Evolutionary conservation across 2,329 filamentous ascomycete genomes (phyloP).

Genomic region (Cadophora sp.): DNA sequence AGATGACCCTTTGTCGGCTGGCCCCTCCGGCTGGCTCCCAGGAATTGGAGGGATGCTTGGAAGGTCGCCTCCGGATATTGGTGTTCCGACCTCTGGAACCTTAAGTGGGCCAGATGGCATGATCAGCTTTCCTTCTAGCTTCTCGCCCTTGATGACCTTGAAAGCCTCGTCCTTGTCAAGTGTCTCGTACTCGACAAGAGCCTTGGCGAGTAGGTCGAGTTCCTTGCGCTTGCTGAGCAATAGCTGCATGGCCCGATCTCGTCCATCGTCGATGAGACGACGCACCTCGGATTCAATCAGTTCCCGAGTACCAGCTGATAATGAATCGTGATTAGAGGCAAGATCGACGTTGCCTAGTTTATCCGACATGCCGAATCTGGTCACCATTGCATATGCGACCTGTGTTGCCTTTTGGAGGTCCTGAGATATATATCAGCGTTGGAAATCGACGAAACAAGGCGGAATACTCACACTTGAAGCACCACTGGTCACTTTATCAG

Average conservation of each 20-base stretch:
- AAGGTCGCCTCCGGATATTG: constrained; percentile 25
- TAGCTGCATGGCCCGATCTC: constrained; percentile 73
- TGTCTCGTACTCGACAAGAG: constrained; percentile 93
- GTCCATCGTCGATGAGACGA: constrained; percentile 81
- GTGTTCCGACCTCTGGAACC: constrained; percentile 56
- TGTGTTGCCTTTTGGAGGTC: constrained; percentile 85
- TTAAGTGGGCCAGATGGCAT: constrained; percentile 68
- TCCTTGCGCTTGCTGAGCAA: constrained; percentile 80
- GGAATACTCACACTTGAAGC: constrained; percentile 72
- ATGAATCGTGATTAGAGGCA: constrained; percentile 75
- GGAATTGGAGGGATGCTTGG: constrained; percentile 39
- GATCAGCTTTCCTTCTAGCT: constrained; percentile 72
- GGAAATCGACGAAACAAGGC: constrained; percentile 1
- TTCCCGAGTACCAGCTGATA: constrained; percentile 86
- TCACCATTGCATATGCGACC: constrained; percentile 87
- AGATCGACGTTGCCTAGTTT: constrained; percentile 91
- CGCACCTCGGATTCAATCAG: constrained; percentile 90
- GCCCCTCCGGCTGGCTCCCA: constrained; percentile 31
- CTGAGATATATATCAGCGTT: constrained; percentile 52
- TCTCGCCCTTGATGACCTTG: constrained; percentile 86
- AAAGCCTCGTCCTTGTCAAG: constrained; percentile 88
- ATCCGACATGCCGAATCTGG: constrained; percentile 86
- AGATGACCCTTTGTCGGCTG: constrained; percentile 35
- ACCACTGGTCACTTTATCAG: constrained; percentile 90
- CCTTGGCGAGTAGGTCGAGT: constrained; percentile 86